phyloP scores from a whole-genome alignment of 768 basidiomycete species.

The Phylloporus rhodoxanthus region DNA sequence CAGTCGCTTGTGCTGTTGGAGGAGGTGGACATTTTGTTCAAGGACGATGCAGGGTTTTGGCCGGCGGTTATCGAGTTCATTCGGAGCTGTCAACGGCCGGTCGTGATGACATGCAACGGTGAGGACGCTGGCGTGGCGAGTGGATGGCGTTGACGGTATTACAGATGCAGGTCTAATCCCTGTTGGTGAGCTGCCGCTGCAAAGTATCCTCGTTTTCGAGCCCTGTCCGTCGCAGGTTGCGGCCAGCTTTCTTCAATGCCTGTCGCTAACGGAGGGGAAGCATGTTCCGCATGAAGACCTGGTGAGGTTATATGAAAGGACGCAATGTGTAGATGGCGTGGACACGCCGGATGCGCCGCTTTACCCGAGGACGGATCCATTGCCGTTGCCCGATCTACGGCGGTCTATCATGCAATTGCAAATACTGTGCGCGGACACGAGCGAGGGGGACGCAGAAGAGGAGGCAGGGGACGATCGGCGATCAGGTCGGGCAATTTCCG shows the following conservation, averaged over 20 bases:
- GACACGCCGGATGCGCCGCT: conserved; percentile 33
- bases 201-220: conserved; percentile 60
- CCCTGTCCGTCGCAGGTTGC: conserved; percentile 52
- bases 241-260: conserved; percentile 59
- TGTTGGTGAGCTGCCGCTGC: conserved; percentile 65
- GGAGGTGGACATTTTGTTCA: conserved; percentile 91
- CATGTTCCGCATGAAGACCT: conserved; percentile 39
- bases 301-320: conserved; percentile 40
- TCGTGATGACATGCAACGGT: conserved; percentile 96
- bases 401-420: conserved; percentile 60
- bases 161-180: conserved; percentile 74
- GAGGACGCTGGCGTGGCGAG: conserved; percentile 14
- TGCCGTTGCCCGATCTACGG: conserved; percentile 53
- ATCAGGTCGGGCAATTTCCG: conserved; percentile 31
- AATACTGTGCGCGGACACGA: conserved; percentile 37
- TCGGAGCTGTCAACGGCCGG: conserved; percentile 76
- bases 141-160: conserved; percentile 3
- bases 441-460: conserved; percentile 25
- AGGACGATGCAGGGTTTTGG: conserved; percentile 85
- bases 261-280: conserved; percentile 55
- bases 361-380: conserved; percentile 28
- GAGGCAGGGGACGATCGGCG: conserved; percentile 25
- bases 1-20: conserved; percentile 91
- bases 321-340: conserved; percentile 17
- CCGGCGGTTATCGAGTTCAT: conserved; percentile 75